Conservation (phyloP, 805 yeast genomes). For the Nakazawaea ambrosiae region DNA sequence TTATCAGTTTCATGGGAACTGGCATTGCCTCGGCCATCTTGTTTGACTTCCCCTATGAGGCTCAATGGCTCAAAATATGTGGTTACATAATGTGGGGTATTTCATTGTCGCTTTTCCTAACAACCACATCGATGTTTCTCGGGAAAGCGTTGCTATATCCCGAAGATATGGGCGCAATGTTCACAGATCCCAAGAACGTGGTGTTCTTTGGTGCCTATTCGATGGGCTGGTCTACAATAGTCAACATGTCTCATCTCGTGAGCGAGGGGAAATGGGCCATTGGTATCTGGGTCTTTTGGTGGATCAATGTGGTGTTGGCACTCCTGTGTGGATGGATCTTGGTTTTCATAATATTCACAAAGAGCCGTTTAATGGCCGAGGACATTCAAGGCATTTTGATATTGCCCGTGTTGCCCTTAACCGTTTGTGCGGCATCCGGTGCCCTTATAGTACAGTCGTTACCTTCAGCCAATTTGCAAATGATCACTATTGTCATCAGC, state of each 20-base stretch:
- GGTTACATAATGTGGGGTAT: constrained; percentile 60
- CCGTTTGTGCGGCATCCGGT: constrained; percentile 73
- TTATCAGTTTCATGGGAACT: constrained; percentile 77
- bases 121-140: constrained; percentile 33
- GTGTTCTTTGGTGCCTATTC: constrained; percentile 73
- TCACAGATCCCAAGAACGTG: constrained; percentile 38
- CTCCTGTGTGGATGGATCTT: constrained; percentile 56
- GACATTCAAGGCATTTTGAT: constrained; percentile 51
- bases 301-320: constrained; percentile 54
- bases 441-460: constrained; percentile 40
- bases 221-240: constrained; percentile 70
- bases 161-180: constrained; percentile 14
- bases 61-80: constrained; percentile 48
- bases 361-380: constrained; percentile 24
- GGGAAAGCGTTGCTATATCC: constrained; percentile 31
- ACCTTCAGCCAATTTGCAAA: constrained; percentile 34
- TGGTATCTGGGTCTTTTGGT: constrained; percentile 61
- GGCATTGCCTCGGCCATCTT: constrained; percentile 65
- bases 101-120: constrained; percentile 40
- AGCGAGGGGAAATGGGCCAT: constrained; percentile 38
- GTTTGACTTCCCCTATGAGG: constrained; percentile 57
- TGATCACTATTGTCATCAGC: constrained; percentile 46
- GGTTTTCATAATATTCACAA: constrained; percentile 40
- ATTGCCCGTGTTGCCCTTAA: constrained; percentile 73
- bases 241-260: constrained; percentile 46